A percentile compares a stretch with the other conserved stretches of the same genome.
These are phyloP conservation scores for Trichosporon ovoides DNA, from an alignment of 1,284 basidiomycete species.

Conservation along the genomic window DNA sequence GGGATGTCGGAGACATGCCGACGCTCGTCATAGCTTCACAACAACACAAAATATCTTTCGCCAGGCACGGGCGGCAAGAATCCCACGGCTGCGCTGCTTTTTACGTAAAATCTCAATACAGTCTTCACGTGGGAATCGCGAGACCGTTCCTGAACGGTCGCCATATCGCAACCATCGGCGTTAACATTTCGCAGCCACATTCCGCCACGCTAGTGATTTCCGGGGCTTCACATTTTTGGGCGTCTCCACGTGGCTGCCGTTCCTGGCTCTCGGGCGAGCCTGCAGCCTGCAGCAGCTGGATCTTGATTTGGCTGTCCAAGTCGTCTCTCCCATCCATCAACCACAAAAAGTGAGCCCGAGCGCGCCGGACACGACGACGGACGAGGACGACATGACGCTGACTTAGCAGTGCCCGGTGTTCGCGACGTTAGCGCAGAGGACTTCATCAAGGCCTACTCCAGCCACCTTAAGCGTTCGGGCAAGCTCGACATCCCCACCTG, in stretches of 20 bases:
- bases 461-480: conserved; percentile 67
- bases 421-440: conserved; percentile 51
- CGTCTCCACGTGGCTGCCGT: background rate
- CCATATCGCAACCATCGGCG: background rate
- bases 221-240: background rate
- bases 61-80: background rate
- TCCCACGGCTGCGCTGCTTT: background rate
- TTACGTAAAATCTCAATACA: no score
- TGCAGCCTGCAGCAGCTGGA: background rate
- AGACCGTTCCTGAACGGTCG: background rate
- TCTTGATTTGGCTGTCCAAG: conserved; percentile 5
- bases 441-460: conserved; percentile 77
- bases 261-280: background rate
- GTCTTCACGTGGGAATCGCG: no score
- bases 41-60: background rate
- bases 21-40: background rate
- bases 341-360: conserved; percentile 5
- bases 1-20: background rate
- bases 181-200: background rate
- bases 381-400: conserved; percentile 5
- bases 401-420: conserved; percentile 3
- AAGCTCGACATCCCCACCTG: conserved; percentile 93
- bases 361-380: background rate
- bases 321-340: conserved; percentile 6
- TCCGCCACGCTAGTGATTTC: background rate